Base-by-base conservation (phyloP, 2,329 filamentous ascomycete genomes). In the Basipetospora chlamydospora region DNA sequence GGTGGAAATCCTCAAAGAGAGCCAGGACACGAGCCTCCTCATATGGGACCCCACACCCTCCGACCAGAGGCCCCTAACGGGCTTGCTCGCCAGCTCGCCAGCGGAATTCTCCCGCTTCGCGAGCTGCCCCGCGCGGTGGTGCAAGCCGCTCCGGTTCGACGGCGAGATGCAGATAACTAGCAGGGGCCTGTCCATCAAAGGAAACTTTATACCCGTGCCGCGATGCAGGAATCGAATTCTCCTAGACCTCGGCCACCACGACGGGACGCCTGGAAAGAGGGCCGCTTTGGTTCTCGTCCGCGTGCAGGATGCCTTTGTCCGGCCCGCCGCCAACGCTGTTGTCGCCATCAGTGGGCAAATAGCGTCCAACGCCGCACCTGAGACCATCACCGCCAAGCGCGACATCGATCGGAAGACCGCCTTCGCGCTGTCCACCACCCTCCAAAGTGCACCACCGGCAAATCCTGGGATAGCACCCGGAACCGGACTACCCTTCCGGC, bases 1-100 rank as follows among this genome's bases (percentile, higher is more conserved):
- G 37, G 47, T 56, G 33, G 52, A 57, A 16, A 54, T 59, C 11
- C 43, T 58, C 29, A 51, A 50, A 37, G 40, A 34, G 11, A 47
- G 52, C 0, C 45, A 51, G 6, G 57, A 59, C 38, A 51, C 59
- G 25, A 54, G 51, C 4, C 43, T 60, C 2, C 53, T 60, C 8
- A 48, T 48, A 6, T 55, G 42, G 42, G 36, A 41, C 3, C 29
- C 39, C 15, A 15, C 13, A 10, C 15, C 36, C 10, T 16, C 10
- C n/a, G 36, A 38, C 18, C 7, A 31, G 7, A 18, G 35, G 8
- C 35, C 17, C 6, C 31, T 28, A 13, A 12, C 26, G 9, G 35
- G 35, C 13, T n/a, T 31, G n/a, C 25, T 25, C 12, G 35, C 35
- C 4, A 30, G 17, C 20, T 37, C 35, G 6, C 35, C 35, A 2